Percentiles rank a stretch among this genome's conserved stretches.
Evolutionary conservation across 345 rosid genomes (phyloP).

Genomic region (Sonneratia alba): DNA sequence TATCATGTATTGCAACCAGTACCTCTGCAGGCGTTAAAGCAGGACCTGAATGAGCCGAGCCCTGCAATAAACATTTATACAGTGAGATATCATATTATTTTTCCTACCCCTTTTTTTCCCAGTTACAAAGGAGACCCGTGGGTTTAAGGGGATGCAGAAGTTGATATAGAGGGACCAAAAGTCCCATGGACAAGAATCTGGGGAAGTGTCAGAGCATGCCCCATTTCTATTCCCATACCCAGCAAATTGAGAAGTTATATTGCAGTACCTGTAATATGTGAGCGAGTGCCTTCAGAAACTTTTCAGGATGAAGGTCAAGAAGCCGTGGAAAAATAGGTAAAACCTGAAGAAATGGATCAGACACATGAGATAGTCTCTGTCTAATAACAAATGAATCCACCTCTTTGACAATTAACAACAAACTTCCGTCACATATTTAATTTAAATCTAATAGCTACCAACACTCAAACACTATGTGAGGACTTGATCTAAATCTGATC

Average conservation of each 20-base stretch:
- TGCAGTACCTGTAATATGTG: slow-evolving; percentile 76
- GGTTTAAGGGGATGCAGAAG: too few species aligned
- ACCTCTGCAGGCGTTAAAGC: slow-evolving; percentile 98
- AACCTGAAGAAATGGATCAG: slow-evolving; percentile 38
- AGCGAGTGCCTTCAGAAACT: slow-evolving; percentile 93
- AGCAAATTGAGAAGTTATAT: too few species aligned
- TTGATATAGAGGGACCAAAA: too few species aligned
- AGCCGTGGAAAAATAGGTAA: slow-evolving; percentile 89
- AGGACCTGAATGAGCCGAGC: slow-evolving; percentile 98
- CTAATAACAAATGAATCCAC: not conserved
- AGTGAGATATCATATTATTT: not conserved
- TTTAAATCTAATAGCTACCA: not conserved
- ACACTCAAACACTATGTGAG: not conserved
- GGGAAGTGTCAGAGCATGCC: too few species aligned
- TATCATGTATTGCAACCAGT: slow-evolving; percentile 85
- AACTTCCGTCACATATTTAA: not conserved
- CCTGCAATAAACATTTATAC: slow-evolving; percentile 37
- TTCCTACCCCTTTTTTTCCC: not conserved
- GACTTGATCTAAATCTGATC: not conserved
- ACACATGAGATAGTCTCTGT: not conserved
- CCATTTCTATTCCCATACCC: too few species aligned
- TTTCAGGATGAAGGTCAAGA: slow-evolving; percentile 77
- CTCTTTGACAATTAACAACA: not conserved
- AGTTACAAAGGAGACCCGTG: too few species aligned
- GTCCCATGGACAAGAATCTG: too few species aligned